Base-by-base conservation (phyloP, 345 rosid genomes). In the Iberis pinnata region DNA sequence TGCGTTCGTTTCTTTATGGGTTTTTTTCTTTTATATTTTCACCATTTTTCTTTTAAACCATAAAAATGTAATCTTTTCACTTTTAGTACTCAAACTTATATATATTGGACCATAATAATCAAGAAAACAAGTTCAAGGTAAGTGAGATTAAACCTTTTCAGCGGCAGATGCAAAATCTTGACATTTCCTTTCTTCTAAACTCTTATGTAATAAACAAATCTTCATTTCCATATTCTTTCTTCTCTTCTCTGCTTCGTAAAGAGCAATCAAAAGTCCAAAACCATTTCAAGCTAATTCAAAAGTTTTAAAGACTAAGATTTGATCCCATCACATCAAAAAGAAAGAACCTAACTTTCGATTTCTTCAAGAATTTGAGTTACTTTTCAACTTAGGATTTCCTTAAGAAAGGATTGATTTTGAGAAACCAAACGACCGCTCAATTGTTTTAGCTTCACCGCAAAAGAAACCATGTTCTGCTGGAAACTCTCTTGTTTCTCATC, bases 401-500 rank as follows among this genome's bases (percentile, higher is more conserved):
- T 78, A 40, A 73, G 75, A 69, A 78, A 84, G 4, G 68, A 75
- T 36, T 84, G 88, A 60, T 87, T 84, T 68, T 84, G 86, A 42
- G 79, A 78, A 19, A 89, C 77, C 73, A 92, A 78, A 50, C 95
- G 95, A 58, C 71, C 71, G 35, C 89, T 84, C n/a, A 72, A 88
- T 59, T 78, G 95, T 71, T 81, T 87, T 43, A 92, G 64, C 79
- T 87, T 95, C 2, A 86, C 66, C 33, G 96, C 98, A 24, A 92
- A 53, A 11, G 86, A 92, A 24, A 80, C 95, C 5, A 92, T 93
- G 75, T 87, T 87, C 20, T 75, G 63, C 69, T 84, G 55, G 62
- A 92, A 92, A 63, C 76, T 81, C 61, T 75, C 96, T 74, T 92
- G 87, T 75, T 78, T 92, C 77, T 77, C 98, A 54, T 87, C 69